Conservation (phyloP, 441 rosid genomes). For the Erodium moschatum region DNA sequence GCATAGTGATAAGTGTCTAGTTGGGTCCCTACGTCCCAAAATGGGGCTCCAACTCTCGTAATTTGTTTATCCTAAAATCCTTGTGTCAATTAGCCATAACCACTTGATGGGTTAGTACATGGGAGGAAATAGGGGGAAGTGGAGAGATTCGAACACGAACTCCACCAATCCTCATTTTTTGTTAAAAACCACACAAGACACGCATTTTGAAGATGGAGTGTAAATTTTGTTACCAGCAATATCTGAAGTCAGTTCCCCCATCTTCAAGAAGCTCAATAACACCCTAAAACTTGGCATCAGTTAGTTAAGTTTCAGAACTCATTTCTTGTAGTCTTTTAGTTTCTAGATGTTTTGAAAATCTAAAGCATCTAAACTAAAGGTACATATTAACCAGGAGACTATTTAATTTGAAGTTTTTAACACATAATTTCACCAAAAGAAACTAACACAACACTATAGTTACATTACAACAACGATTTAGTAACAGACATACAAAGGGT, state of each 20-base stretch:
- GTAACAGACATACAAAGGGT: constrained; percentile 1
- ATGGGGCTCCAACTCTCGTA: too few relatives aligned
- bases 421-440: neutral
- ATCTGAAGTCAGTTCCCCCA: neutral
- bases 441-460: neutral
- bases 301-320: neutral
- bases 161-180: neutral
- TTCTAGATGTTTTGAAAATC: neutral
- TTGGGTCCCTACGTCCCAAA: too few relatives aligned
- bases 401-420: neutral
- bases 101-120: too few relatives aligned
- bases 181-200: neutral
- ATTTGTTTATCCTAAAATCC: too few relatives aligned
- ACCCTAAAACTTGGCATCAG: neutral
- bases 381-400: neutral
- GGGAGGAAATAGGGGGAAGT: too few relatives aligned
- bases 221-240: neutral
- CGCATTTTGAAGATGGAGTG: neutral
- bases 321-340: too few relatives aligned
- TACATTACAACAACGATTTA: neutral
- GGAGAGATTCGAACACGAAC: neutral
- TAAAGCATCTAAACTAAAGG: neutral
- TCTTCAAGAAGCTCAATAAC: neutral
- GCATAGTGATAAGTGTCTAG: too few relatives aligned
- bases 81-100: too few relatives aligned